phyloP scores from a whole-genome alignment of 305 asterid species.

The Fraxinus latifolia region DNA sequence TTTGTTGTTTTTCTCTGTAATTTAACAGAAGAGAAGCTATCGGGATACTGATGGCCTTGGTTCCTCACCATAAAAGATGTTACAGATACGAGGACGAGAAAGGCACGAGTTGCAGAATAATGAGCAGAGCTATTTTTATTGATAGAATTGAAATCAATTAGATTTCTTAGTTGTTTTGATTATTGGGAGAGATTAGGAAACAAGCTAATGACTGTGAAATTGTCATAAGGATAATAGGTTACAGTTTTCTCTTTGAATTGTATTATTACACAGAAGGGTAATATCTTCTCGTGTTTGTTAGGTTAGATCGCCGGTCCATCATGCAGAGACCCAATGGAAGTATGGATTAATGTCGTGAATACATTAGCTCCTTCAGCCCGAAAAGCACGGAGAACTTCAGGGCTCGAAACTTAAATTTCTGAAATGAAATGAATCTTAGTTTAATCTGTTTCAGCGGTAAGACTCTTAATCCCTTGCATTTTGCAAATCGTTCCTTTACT shows the following conservation, averaged over 20 bases:
- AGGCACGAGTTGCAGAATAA: background rate
- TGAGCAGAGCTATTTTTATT: background rate
- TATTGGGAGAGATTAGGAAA: background rate
- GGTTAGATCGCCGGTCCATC: background rate
- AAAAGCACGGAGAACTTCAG: background rate
- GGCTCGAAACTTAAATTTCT: background rate
- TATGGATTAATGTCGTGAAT: background rate
- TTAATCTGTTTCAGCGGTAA: background rate
- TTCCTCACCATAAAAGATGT: background rate
- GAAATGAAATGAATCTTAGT: background rate
- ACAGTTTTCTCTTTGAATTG: background rate
- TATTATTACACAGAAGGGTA: background rate
- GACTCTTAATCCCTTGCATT: background rate
- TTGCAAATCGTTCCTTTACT: background rate
- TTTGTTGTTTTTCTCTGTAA: background rate
- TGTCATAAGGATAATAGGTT: background rate
- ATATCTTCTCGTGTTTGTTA: background rate
- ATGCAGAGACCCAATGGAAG: background rate
- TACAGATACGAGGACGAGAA: background rate
- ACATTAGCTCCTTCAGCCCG: background rate
- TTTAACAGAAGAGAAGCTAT: background rate
- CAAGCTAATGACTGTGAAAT: background rate
- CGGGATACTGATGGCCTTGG: background rate
- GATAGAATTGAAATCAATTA: background rate
- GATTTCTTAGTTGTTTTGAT: background rate